A percentile compares a stretch with the other conserved stretches of the same genome.
Conservation (phyloP, 495 filamentous ascomycete species). For the Saxispiralis lemnorum region DNA sequence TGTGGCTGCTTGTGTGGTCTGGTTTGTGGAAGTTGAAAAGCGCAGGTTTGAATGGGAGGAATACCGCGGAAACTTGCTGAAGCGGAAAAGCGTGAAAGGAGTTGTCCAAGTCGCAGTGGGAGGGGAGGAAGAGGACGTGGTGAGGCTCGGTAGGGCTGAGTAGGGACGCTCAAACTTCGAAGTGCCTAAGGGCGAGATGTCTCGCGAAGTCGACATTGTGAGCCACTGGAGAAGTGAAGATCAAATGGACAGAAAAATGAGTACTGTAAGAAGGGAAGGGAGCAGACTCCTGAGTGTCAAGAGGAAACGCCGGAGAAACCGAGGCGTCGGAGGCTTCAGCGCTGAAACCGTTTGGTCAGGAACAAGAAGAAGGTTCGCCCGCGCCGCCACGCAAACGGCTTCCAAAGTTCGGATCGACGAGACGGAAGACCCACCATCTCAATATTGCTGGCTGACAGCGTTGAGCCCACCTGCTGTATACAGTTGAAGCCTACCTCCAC, state of each 20-base stretch:
- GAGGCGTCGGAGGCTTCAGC: too few species aligned
- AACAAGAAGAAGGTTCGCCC: too few species aligned
- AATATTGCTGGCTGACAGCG: background rate
- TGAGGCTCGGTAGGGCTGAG: background rate
- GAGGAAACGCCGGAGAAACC: too few species aligned
- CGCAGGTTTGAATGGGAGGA: background rate
- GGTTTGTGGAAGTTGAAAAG: background rate
- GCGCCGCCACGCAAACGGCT: too few species aligned
- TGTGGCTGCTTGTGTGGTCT: background rate
- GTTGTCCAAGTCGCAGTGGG: background rate
- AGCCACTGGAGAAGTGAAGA: too few species aligned
- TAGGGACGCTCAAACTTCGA: conserved; percentile 12
- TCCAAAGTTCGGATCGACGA: background rate
- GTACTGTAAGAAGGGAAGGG: too few species aligned
- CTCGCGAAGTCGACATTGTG: background rate
- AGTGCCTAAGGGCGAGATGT: conserved; percentile 12
- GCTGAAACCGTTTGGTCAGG: too few species aligned
- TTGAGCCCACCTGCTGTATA: too few species aligned
- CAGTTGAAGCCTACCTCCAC: too few species aligned
- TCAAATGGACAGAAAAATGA: too few species aligned
- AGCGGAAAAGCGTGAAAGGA: background rate
- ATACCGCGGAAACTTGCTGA: background rate
- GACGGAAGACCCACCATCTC: background rate
- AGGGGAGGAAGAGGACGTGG: conserved; percentile 7
- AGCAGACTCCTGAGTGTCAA: too few species aligned